A percentile compares a stretch with the other conserved stretches of the same genome.
phyloP scores from a whole-genome alignment of 805 yeast genomes.

The Blastobotrys mokoenaii region DNA sequence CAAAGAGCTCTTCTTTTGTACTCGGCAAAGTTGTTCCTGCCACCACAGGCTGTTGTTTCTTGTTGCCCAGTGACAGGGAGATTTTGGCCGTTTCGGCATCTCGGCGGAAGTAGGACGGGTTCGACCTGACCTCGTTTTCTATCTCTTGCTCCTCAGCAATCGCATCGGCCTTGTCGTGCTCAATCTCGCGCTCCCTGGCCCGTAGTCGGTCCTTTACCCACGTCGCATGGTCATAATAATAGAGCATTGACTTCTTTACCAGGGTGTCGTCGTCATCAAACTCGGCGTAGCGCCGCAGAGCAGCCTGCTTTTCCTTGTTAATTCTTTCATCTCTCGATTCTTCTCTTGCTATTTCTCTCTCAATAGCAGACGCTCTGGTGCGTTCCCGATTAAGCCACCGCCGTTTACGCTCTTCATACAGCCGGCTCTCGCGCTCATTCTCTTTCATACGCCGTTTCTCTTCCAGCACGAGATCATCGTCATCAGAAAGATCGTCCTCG shows the following conservation, averaged over 20 bases:
- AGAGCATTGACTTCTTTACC: constrained; percentile 11
- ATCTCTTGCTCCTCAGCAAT: constrained; percentile 15
- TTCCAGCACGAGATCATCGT: constrained; percentile 6
- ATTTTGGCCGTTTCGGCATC: constrained; percentile 2
- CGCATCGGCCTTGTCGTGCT: constrained; percentile 13
- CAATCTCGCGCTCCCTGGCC: constrained; percentile 16
- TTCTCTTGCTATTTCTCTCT: constrained; percentile 14
- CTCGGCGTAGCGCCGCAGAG: constrained; percentile 9
- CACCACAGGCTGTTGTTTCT: not conserved
- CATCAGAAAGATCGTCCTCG: constrained; percentile 3
- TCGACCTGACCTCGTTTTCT: constrained; percentile 2
- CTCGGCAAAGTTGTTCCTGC: not conserved
- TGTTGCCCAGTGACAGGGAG: constrained; percentile 9
- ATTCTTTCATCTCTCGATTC: constrained; percentile 5
- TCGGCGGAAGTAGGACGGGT: not conserved
- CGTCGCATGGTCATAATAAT: constrained; percentile 20
- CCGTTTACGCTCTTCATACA: constrained; percentile 26
- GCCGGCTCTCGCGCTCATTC: constrained; percentile 8
- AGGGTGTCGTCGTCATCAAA: constrained; percentile 18
- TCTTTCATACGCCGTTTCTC: constrained; percentile 5
- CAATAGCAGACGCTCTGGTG: constrained; percentile 26
- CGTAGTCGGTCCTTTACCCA: constrained; percentile 20
- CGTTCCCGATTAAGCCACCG: constrained; percentile 33
- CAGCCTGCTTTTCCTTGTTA: constrained; percentile 8
- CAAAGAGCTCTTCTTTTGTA: constrained; percentile 10